A percentile compares a stretch with the other conserved stretches of the same genome.
Evolutionary conservation across 495 filamentous ascomycete genomes (phyloP).

Genomic region (Chaetomium tenue): DNA sequence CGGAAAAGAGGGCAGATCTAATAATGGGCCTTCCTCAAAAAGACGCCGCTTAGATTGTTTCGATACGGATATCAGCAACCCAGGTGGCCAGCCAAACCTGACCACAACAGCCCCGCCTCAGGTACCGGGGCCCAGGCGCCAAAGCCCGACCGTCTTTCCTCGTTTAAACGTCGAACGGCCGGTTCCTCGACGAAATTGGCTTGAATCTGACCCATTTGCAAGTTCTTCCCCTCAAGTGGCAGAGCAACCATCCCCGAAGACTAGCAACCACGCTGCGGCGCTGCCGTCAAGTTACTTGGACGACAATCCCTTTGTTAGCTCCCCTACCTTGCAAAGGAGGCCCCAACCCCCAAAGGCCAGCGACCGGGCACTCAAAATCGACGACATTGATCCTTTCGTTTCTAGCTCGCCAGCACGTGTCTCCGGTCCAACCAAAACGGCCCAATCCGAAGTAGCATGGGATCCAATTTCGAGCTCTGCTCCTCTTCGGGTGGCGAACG

Average conservation of each 20-base stretch:
- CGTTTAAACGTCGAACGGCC: background rate
- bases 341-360: background rate
- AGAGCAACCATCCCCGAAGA: background rate
- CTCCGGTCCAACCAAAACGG: background rate
- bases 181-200: background rate
- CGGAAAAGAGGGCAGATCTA: background rate
- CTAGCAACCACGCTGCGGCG: background rate
- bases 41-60: constrained; percentile 29
- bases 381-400: constrained; percentile 27
- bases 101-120: background rate
- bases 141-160: background rate
- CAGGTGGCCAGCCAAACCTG: background rate
- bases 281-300: background rate
- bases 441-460: constrained; percentile 37
- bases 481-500: constrained; percentile 29
- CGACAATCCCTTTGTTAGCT: constrained; percentile 23
- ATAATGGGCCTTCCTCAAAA: constrained; percentile 23
- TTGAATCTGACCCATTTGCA: constrained; percentile 20
- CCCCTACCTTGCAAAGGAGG: constrained; percentile 12
- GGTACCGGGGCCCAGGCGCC: background rate
- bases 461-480: constrained; percentile 53
- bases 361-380: background rate
- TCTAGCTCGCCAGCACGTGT: constrained; percentile 19
- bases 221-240: constrained; percentile 19
- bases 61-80: constrained; percentile 1